Percentiles rank a stretch among this genome's conserved stretches.
Conservation (phyloP, 148 eudicot genomes). For the Silene latifolia region DNA sequence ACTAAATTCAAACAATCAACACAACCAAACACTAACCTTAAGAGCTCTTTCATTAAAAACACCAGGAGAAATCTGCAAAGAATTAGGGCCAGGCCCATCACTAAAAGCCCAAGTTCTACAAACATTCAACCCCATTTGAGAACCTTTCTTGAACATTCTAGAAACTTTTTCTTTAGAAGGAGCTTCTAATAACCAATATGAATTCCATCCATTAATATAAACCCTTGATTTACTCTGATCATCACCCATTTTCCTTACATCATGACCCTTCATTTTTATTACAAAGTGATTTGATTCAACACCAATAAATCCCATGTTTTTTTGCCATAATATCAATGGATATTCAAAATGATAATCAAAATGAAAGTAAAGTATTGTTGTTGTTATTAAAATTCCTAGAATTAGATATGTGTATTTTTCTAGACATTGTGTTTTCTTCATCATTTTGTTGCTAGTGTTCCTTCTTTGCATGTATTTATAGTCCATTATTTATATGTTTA, state of each 20-base stretch:
- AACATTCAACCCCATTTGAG: conserved; percentile 50
- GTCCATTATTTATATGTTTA: too few relatives aligned
- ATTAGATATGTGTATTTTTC: conserved; percentile 31
- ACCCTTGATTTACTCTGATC: conserved; percentile 19
- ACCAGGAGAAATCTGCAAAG: conserved; percentile 49
- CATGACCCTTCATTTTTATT: not conserved
- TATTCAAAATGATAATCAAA: conserved; percentile 27
- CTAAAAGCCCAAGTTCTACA: conserved; percentile 62
- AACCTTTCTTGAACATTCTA: conserved; percentile 41
- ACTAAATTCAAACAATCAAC: too few relatives aligned
- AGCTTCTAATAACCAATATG: conserved; percentile 51
- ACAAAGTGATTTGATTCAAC: conserved; percentile 32
- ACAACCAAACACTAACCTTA: conserved; percentile 24
- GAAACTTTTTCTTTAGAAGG: conserved; percentile 32
- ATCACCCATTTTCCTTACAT: too few relatives aligned
- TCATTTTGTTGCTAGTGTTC: not conserved
- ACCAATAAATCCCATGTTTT: conserved; percentile 28
- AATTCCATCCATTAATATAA: conserved; percentile 54
- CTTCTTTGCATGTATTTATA: too few relatives aligned
- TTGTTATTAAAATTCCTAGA: conserved; percentile 19
- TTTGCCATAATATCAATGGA: conserved; percentile 31
- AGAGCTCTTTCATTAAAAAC: conserved; percentile 41
- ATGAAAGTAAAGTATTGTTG: conserved; percentile 25
- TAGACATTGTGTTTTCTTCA: conserved; percentile 12
- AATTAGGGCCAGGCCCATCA: conserved; percentile 48